These are phyloP conservation scores for Aspergillus sp. DNA, from an alignment of 2,329 filamentous ascomycete species.

Conservation along the genomic window DNA sequence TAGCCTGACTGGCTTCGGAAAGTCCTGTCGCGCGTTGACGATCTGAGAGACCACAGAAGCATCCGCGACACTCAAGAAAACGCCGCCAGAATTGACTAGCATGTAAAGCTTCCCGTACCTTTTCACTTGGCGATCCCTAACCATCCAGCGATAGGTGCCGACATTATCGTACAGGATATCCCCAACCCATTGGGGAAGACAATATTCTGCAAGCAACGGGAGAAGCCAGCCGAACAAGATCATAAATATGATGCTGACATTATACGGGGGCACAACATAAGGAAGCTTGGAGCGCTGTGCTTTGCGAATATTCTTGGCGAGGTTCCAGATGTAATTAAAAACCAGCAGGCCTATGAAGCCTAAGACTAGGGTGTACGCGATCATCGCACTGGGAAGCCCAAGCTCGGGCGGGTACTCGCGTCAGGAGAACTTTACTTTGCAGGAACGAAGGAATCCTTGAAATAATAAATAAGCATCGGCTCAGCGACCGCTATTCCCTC, in stretches of 20 bases:
- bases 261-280: constrained; percentile 13
- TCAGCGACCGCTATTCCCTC: neutral
- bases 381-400: neutral
- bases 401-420: neutral
- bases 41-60: constrained; percentile 20
- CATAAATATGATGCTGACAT: neutral
- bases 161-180: constrained; percentile 16
- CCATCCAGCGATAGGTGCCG: constrained; percentile 16
- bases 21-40: constrained; percentile 14
- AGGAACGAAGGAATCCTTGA: neutral
- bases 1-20: constrained; percentile 18
- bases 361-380: constrained; percentile 8
- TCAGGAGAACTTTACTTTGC: neutral
- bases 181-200: constrained; percentile 14
- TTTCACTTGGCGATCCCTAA: constrained; percentile 17
- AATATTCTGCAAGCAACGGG: constrained; percentile 12
- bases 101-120: constrained; percentile 18
- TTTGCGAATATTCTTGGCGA: constrained; percentile 29
- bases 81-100: constrained; percentile 10
- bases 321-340: constrained; percentile 1
- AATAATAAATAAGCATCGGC: neutral
- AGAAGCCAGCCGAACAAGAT: constrained; percentile 11
- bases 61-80: constrained; percentile 21
- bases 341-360: constrained; percentile 6
- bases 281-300: constrained; percentile 14